These are phyloP conservation scores for Colletotrichum tropicale DNA, from an alignment of 2,329 filamentous ascomycete genomes.

Conservation along the genomic window DNA sequence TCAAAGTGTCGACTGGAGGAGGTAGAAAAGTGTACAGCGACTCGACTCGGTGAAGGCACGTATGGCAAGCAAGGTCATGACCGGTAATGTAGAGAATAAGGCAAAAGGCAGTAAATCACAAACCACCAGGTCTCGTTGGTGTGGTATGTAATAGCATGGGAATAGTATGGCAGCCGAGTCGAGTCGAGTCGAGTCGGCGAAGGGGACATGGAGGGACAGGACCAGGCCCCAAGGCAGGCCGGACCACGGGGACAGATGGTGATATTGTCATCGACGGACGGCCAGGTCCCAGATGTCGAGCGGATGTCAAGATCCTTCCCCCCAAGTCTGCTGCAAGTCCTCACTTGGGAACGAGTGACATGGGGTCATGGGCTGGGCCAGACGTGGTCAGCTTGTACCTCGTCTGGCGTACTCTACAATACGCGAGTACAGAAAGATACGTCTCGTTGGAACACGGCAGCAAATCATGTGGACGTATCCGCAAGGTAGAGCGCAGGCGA, in stretches of 20 bases:
- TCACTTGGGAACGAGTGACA: not conserved
- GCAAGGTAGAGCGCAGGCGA: not conserved
- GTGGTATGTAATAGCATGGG: not conserved
- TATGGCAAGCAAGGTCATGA: not conserved
- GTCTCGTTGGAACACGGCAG: not conserved
- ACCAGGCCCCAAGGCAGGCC: not conserved
- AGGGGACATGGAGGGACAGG: not conserved
- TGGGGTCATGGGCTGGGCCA: not conserved
- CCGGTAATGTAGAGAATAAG: not conserved
- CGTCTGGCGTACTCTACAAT: not conserved
- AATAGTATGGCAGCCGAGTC: not conserved
- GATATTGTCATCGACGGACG: conserved; percentile 11
- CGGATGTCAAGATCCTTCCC: not conserved
- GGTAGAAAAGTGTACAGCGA: not conserved
- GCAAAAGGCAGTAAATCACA: not conserved
- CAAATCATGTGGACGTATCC: conserved; percentile 14
- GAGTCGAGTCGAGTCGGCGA: not conserved
- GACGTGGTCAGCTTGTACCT: conserved; percentile 6
- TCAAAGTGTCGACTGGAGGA: not conserved
- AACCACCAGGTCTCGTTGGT: not conserved
- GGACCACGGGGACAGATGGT: not conserved
- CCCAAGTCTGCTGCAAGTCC: not conserved
- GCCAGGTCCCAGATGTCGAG: not conserved
- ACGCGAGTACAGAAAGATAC: not conserved
- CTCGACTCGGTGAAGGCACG: not conserved